Percentiles rank a stretch among this genome's conserved stretches.
Evolutionary conservation across 257 asterid species (phyloP).

Genomic region (Linderniella brevidens): DNA sequence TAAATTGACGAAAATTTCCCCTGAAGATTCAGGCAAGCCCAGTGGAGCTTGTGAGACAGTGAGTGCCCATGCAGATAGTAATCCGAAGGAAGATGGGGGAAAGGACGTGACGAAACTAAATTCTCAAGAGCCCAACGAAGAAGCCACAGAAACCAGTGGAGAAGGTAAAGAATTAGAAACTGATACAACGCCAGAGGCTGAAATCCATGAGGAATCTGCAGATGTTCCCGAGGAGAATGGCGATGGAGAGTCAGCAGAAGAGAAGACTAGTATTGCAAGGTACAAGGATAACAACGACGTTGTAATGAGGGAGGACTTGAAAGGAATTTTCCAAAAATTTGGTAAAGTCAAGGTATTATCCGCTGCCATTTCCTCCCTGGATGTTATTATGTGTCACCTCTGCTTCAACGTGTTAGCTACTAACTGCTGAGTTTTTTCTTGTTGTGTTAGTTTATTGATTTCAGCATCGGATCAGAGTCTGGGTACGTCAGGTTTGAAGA

Average conservation of each 20-base stretch:
- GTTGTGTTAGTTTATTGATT: constrained; percentile 52
- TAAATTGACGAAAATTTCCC: constrained; percentile 42
- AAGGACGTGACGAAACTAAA: constrained; percentile 16
- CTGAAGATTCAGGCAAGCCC: constrained; percentile 15
- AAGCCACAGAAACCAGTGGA: constrained; percentile 14
- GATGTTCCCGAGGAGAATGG: constrained; percentile 19
- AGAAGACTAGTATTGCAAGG: constrained; percentile 18
- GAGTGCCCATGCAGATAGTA: constrained; percentile 5
- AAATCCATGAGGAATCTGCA: constrained; percentile 24
- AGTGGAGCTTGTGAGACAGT: constrained; percentile 11
- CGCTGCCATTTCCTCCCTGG: background rate
- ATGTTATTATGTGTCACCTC: too few relatives aligned
- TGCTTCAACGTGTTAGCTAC: too few relatives aligned
- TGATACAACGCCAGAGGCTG: constrained; percentile 18
- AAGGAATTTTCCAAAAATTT: constrained; percentile 44
- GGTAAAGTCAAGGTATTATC: constrained; percentile 67
- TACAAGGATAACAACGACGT: constrained; percentile 59
- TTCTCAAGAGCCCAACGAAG: constrained; percentile 18
- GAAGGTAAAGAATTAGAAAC: constrained; percentile 18
- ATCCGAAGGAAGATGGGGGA: constrained; percentile 22
- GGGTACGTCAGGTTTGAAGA: constrained; percentile 86
- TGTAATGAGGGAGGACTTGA: constrained; percentile 81
- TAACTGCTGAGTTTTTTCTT: background rate
- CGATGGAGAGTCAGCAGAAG: constrained; percentile 24
- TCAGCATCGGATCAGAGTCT: constrained; percentile 47